Base-by-base conservation (phyloP, 768 basidiomycete species). In the Lactarius pseudohatsudake region DNA sequence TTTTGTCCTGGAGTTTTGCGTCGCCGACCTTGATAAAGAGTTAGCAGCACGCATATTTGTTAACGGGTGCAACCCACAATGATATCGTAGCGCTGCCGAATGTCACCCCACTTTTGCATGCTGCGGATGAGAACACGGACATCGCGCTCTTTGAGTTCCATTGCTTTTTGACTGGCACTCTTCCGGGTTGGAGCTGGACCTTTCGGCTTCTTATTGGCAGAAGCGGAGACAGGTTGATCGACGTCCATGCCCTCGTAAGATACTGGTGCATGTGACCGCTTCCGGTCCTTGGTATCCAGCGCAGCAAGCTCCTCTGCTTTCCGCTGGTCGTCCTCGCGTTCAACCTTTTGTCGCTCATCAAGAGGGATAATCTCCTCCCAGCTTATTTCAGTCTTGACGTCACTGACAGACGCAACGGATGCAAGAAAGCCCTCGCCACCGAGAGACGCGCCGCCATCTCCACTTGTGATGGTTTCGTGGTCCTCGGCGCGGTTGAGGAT, bases 361-460 rank as follows among this genome's bases (percentile, higher is more conserved):
- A 91, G 76, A 20, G 97, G 97, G 72, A 99, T 98, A 77, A 99
- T 98, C 68, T 98, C 97, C 74, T 99, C 97, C 97, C 97, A 99
- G 73, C 77, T 94, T 87, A 96, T 94, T 79, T 98, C 96, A 75
- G 95, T 94, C 84, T 98, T 98, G 75, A 99, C 88, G 76, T 99
- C 97, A 77, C 94, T 97, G 71, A 98, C 93, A 59, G 89, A 89
- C 26, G 96, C 96, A 75, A 98, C 96, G 70, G 92, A 90, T 30
- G 95, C 89, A 61, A 99, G 84, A 86, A 99, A 99, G 65, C 90
- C 88, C 80, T 98, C 94, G 58, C 97, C 97, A 76, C 97, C 97
- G n/a, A 97, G 85, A 4, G 97, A 98, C 15, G 95, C 86, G 56
- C 92, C 92, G 64, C 90, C 91, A 62, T 93, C 92, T 57, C 88